These are phyloP conservation scores for Lenwebbia sp. DNA, from an alignment of 345 rosid species.

Conservation along the genomic window DNA sequence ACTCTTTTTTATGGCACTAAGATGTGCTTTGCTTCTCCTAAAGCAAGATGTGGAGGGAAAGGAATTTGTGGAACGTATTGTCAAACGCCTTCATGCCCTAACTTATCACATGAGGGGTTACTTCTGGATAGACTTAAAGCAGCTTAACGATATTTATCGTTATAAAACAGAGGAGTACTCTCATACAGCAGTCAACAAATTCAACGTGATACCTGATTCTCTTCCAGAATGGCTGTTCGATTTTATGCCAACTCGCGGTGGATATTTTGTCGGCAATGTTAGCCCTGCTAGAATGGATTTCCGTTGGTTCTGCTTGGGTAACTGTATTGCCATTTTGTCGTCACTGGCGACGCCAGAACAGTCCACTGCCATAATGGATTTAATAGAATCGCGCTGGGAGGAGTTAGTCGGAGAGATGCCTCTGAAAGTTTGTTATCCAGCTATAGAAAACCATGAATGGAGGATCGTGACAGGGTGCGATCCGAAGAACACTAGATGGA, in stretches of 20 bases:
- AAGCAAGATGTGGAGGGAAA: conserved; percentile 89
- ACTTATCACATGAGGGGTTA: conserved; percentile 89
- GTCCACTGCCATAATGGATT: conserved; percentile 90
- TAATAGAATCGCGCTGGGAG: conserved; percentile 92
- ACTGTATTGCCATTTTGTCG: conserved; percentile 81
- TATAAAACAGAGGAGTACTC: conserved; percentile 97
- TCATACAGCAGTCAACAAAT: conserved; percentile 92
- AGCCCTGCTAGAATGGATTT: conserved; percentile 97
- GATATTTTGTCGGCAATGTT: conserved; percentile 85
- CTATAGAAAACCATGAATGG: conserved; percentile 94
- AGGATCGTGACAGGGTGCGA: conserved; percentile 81
- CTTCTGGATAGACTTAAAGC: conserved; percentile 90
- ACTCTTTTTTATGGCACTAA: conserved; percentile 86
- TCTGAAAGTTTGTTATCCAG: conserved; percentile 81
- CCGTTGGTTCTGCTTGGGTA: conserved; percentile 94
- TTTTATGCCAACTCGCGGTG: conserved; percentile 80
- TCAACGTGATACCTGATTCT: conserved; percentile 92
- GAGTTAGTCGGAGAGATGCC: conserved; percentile 98
- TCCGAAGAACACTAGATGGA: conserved; percentile 95
- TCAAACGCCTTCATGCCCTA: conserved; percentile 83
- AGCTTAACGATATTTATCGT: conserved; percentile 85
- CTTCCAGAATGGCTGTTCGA: conserved; percentile 95
- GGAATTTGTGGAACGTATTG: conserved; percentile 78
- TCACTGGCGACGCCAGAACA: conserved; percentile 93
- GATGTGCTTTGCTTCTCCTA: conserved; percentile 73